These are phyloP conservation scores for Leccinum ochraceum DNA, from an alignment of 768 basidiomycete species.

Conservation along the genomic window DNA sequence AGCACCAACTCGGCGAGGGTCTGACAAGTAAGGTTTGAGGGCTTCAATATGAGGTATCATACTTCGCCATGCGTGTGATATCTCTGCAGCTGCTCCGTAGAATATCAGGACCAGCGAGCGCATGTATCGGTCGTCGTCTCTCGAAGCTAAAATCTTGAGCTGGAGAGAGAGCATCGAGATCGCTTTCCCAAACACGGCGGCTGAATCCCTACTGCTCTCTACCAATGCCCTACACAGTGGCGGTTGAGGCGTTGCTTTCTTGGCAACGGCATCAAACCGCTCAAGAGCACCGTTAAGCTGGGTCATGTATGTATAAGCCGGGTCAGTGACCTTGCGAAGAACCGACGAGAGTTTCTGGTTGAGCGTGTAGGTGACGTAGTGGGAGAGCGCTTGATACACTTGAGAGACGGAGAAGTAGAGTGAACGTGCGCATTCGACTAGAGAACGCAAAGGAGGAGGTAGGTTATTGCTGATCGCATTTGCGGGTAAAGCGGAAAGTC, in stretches of 20 bases:
- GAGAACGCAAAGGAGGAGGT: slow-evolving; percentile 63
- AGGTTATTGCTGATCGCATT: slow-evolving; percentile 63
- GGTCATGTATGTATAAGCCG: slow-evolving; percentile 78
- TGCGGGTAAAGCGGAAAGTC: slow-evolving; percentile 76
- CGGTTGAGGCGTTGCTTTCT: slow-evolving; percentile 66
- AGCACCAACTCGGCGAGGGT: slow-evolving; percentile 38
- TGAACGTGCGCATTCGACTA: slow-evolving; percentile 89
- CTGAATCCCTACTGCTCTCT: slow-evolving; percentile 81
- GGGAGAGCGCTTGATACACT: slow-evolving; percentile 84
- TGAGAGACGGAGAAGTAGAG: slow-evolving; percentile 92
- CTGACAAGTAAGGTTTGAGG: slow-evolving; percentile 63
- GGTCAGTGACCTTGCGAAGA: slow-evolving; percentile 82
- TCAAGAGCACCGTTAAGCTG: slow-evolving; percentile 87
- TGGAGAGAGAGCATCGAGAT: slow-evolving; percentile 80
- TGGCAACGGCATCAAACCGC: slow-evolving; percentile 82
- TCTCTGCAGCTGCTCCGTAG: slow-evolving; percentile 88
- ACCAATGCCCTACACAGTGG: slow-evolving; percentile 74
- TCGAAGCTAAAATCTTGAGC: slow-evolving; percentile 68
- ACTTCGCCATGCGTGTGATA: slow-evolving; percentile 80
- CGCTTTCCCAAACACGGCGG: slow-evolving; percentile 85
- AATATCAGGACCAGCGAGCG: slow-evolving; percentile 84
- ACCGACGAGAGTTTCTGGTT: slow-evolving; percentile 82
- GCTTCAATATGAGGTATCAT: slow-evolving; percentile 72
- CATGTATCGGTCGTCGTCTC: slow-evolving; percentile 85
- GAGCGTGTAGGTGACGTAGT: slow-evolving; percentile 80